Evolutionary conservation across 2,329 filamentous ascomycete genomes (phyloP).

Genomic region (Aspergillus ibericus): DNA sequence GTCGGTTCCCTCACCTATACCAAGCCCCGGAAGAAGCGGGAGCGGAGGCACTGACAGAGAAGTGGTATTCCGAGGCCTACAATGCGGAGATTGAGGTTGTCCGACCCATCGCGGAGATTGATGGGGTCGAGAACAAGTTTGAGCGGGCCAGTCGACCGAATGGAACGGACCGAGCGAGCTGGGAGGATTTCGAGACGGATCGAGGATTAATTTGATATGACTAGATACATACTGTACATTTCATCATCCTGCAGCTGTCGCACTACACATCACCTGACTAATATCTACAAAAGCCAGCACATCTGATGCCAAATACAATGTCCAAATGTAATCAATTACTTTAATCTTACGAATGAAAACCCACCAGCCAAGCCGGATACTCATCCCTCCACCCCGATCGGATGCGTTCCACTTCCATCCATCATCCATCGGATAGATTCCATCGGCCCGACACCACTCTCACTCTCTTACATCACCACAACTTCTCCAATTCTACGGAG

Average conservation of each 20-base stretch:
- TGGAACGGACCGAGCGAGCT: slow-evolving; percentile 51
- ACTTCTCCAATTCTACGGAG: background rate
- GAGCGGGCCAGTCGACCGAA: slow-evolving; percentile 53
- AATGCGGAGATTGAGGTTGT: slow-evolving; percentile 50
- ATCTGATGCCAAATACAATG: background rate
- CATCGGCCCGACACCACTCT: slow-evolving; percentile 18
- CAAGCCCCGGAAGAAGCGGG: slow-evolving; percentile 30
- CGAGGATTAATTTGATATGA: too few relatives aligned
- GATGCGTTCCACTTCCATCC: background rate
- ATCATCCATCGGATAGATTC: slow-evolving; percentile 11
- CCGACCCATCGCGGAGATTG: slow-evolving; percentile 47
- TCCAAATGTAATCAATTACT: too few relatives aligned
- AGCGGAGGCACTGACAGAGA: slow-evolving; percentile 47
- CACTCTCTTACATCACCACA: slow-evolving; percentile 6
- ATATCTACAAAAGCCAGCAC: too few relatives aligned
- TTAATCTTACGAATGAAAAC: background rate
- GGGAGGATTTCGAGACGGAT: slow-evolving; percentile 39
- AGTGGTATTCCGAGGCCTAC: slow-evolving; percentile 37
- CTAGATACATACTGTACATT: too few relatives aligned
- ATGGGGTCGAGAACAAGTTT: slow-evolving; percentile 52
- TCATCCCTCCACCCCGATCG: background rate
- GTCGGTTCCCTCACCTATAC: slow-evolving; percentile 57
- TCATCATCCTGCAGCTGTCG: background rate
- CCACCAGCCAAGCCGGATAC: background rate
- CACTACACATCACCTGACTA: background rate